Conservation (phyloP, 2,329 filamentous ascomycete species). For the Beauveria scarabaeidicola region DNA sequence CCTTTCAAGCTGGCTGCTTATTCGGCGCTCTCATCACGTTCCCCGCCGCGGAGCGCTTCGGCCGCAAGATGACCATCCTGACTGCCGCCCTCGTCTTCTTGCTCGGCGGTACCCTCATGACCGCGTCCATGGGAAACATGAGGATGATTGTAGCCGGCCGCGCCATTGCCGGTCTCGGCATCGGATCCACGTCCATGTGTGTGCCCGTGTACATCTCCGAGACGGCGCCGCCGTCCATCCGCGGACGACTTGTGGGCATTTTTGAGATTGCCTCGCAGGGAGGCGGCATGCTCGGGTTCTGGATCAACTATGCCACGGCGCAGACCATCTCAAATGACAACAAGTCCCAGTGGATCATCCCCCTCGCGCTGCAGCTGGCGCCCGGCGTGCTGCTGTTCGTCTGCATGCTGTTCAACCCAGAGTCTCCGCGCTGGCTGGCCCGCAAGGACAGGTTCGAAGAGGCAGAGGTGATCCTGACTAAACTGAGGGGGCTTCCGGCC, state of each 20-base stretch:
- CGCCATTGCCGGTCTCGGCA: constrained; percentile 27
- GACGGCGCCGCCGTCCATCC: constrained; percentile 38
- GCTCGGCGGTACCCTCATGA: no score
- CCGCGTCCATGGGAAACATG: no score
- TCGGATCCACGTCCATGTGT: constrained; percentile 40
- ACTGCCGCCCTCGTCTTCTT: no score
- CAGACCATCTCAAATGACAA: constrained; percentile 22
- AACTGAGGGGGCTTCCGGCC: constrained; percentile 5
- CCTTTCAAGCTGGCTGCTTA: constrained; percentile 32
- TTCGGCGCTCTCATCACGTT: constrained; percentile 32
- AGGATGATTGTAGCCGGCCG: no score
- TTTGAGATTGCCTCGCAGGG: constrained; percentile 40
- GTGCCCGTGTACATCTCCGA: constrained; percentile 37
- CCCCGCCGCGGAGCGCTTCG: constrained; percentile 38
- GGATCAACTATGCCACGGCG: constrained; percentile 14
- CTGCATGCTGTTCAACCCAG: constrained; percentile 46
- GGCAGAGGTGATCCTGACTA: neutral
- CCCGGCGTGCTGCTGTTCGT: constrained; percentile 42
- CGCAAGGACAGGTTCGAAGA: constrained; percentile 45
- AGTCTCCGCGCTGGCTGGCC: constrained; percentile 50
- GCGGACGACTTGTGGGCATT: constrained; percentile 43
- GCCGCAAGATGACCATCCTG: constrained; percentile 38
- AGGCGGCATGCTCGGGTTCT: constrained; percentile 37
- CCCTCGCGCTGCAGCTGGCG: constrained; percentile 44
- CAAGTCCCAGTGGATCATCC: constrained; percentile 37